Base-by-base conservation (phyloP, 2,329 filamentous ascomycete genomes). In the Botrytis galanthina region DNA sequence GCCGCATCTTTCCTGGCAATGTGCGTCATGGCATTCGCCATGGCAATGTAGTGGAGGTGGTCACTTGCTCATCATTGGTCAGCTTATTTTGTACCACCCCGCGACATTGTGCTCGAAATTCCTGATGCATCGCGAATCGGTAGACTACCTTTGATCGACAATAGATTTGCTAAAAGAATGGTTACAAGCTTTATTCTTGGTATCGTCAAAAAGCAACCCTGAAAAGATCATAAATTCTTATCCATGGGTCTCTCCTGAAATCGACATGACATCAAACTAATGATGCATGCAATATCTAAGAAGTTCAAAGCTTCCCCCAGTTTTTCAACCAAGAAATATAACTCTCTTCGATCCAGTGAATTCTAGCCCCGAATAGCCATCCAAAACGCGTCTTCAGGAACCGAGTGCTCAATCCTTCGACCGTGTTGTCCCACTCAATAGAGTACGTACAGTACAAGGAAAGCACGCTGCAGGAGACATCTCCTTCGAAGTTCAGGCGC, bases 191-290 rank as follows among this genome's bases (percentile, higher is more conserved):
- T 48, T 29, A 7, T 68, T 70, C 51, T 70, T 57, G 67, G 67
- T 59, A 42, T 60, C 14, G 29, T 62, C 12, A 29, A 37, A 29
- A 62, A 62, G 29, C 18, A 69, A 57, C n/a, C n/a, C 22, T 44
- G 48, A 42, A 69, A n/a, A 39, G 66, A 42, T 69, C 6, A 18
- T 42, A 42, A 22, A 67, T 9, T 20, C 35, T 35, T 26, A 54
- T 32, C 29, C 37, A 37, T 44, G 8, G 9, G 5, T 22, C 3
- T 57, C 63, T 35, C 63, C 66, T 42, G 35, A 39, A 42, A 57
- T n/a, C 32, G 35, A 46, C 59, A 64, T 71, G 69, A 64, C 69
- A 71, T 71, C 69, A 54, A 71, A 71, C 39, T 61, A 70, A 70
- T 32, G 57, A 61, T 35, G 54, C 39, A 61, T 61, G 54, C 26